phyloP scores from a whole-genome alignment of 2,329 filamentous ascomycete genomes.

The Sarocladium oryzae region DNA sequence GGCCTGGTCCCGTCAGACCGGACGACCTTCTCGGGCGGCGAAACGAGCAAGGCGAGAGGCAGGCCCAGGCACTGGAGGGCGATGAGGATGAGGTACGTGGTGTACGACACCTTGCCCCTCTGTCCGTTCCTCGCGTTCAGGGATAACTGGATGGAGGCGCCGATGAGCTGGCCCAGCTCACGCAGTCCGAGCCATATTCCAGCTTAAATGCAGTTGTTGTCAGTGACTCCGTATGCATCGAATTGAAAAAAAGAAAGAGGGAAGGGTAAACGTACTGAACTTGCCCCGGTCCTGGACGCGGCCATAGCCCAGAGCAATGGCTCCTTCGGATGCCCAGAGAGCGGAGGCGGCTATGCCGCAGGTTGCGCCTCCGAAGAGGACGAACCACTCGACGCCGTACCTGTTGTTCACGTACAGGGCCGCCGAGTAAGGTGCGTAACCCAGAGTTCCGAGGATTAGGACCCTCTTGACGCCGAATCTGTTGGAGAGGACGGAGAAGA shows the following conservation, averaged over 20 bases:
- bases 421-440: slow-evolving; percentile 42
- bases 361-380: slow-evolving; percentile 40
- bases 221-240: too few relatives aligned
- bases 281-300: slow-evolving; percentile 39
- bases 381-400: slow-evolving; percentile 46
- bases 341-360: slow-evolving; percentile 44
- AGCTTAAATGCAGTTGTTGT: too few relatives aligned
- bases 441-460: slow-evolving; percentile 37
- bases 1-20: slow-evolving; percentile 20
- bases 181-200: slow-evolving; percentile 48
- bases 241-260: too few relatives aligned
- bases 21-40: slow-evolving; percentile 21
- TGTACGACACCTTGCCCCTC: slow-evolving; percentile 20
- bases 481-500: slow-evolving; percentile 39
- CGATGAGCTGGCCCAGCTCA: slow-evolving; percentile 46
- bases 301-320: slow-evolving; percentile 42
- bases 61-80: slow-evolving; percentile 21
- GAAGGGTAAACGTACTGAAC: slow-evolving; percentile 28
- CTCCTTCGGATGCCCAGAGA: slow-evolving; percentile 46
- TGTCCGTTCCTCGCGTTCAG: slow-evolving; percentile 37
- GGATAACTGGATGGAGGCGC: slow-evolving; percentile 42
- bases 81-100: slow-evolving; percentile 23
- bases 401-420: slow-evolving; percentile 44
- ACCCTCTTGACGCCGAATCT: slow-evolving; percentile 42
- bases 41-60: slow-evolving; percentile 20